A percentile compares a stretch with the other conserved stretches of the same genome.
phyloP scores from a whole-genome alignment of 176 grass and related monocot species.

The Oryza glaberrima region DNA sequence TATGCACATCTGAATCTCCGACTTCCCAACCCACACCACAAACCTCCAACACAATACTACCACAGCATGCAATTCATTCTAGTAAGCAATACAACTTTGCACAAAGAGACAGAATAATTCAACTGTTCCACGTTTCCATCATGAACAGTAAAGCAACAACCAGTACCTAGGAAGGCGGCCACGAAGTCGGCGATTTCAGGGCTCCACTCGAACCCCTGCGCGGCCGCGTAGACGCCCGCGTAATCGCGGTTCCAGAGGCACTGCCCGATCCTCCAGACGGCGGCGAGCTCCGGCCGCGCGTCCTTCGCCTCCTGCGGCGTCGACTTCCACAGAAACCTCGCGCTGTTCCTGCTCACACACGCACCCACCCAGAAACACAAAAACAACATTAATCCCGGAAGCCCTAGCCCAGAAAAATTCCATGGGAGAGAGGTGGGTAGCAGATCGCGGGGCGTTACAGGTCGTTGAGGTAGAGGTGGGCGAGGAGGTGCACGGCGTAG shows the following conservation, averaged over 20 bases:
- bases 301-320: slow-evolving; percentile 80
- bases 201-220: slow-evolving; percentile 70
- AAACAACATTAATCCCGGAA: not conserved
- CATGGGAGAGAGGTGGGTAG: not conserved
- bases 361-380: not conserved
- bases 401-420: slow-evolving; percentile 21
- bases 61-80: not conserved
- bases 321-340: slow-evolving; percentile 87
- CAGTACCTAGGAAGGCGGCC: slow-evolving; percentile 70
- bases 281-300: slow-evolving; percentile 64
- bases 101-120: not conserved
- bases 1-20: not conserved
- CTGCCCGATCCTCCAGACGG: slow-evolving; percentile 80
- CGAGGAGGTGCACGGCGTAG: slow-evolving; percentile 82
- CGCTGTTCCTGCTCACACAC: slow-evolving; percentile 67
- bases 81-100: not conserved
- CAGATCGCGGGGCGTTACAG: slow-evolving; percentile 47
- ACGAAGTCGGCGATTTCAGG: slow-evolving; percentile 62
- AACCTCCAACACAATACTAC: not conserved
- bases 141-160: not conserved
- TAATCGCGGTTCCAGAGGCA: slow-evolving; percentile 88
- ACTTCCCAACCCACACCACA: not conserved
- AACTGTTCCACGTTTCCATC: not conserved
- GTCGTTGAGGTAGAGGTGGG: slow-evolving; percentile 76
- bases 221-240: slow-evolving; percentile 61